These are phyloP conservation scores for Aethionema arabicum DNA, from an alignment of 345 rosid species.

Conservation along the genomic window DNA sequence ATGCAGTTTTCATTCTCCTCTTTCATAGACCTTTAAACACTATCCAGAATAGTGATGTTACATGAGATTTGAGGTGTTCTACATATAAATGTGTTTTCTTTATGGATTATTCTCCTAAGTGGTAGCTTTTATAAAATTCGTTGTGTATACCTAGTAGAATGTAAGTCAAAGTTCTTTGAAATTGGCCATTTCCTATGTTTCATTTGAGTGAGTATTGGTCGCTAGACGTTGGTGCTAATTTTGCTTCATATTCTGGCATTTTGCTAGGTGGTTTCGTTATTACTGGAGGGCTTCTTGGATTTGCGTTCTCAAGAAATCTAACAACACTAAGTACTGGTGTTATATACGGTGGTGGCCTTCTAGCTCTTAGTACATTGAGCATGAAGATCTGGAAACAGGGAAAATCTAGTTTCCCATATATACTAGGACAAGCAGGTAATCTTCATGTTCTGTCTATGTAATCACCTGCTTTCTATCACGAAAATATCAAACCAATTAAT, in stretches of 20 bases:
- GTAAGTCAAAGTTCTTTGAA: neutral
- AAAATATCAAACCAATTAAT: neutral
- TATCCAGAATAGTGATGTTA: neutral
- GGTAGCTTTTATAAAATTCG: neutral
- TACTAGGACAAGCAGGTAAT: constrained; percentile 90
- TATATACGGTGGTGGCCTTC: constrained; percentile 75
- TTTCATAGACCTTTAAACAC: neutral
- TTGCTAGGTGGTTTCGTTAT: constrained; percentile 66
- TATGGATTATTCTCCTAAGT: neutral
- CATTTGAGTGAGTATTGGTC: neutral
- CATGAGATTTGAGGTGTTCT: neutral
- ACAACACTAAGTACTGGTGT: constrained; percentile 50
- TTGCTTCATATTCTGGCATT: neutral
- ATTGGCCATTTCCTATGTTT: neutral
- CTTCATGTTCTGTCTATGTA: constrained; percentile 5
- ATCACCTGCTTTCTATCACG: neutral
- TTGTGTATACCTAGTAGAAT: neutral
- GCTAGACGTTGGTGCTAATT: neutral
- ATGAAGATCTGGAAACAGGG: constrained; percentile 88
- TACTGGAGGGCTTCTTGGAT: constrained; percentile 72
- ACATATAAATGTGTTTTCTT: neutral
- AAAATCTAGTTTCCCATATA: constrained; percentile 83
- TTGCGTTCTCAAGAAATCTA: constrained; percentile 63
- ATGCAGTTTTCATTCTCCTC: neutral
- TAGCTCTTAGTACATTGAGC: constrained; percentile 82